Conservation (phyloP, 257 asterid species). For the Verbena officinalis region DNA sequence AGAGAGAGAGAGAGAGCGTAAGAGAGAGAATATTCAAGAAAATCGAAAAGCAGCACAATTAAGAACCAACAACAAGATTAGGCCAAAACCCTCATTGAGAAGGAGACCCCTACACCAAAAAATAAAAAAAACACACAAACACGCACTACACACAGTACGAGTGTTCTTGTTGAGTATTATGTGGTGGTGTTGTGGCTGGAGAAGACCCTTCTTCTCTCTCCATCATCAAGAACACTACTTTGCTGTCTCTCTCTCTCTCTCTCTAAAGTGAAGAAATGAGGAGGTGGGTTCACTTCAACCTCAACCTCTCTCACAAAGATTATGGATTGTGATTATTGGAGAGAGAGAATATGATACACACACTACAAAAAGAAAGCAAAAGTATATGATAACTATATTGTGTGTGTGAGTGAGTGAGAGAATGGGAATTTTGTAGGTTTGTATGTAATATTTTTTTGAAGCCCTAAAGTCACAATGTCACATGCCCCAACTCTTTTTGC, state of each 20-base stretch:
- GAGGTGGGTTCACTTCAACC: constrained; percentile 48
- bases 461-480: constrained; percentile 67
- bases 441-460: constrained; percentile 33
- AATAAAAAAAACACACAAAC: neutral
- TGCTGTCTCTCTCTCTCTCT: neutral
- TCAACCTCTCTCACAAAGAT: constrained; percentile 39
- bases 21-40: no score
- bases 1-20: constrained; percentile 32
- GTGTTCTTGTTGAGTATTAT: neutral
- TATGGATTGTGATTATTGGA: constrained; percentile 58
- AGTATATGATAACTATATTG: neutral
- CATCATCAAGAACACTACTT: constrained; percentile 18
- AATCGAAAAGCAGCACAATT: neutral
- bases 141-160: constrained; percentile 13
- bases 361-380: constrained; percentile 5
- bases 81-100: neutral
- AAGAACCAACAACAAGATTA: neutral
- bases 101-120: constrained; percentile 19
- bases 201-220: constrained; percentile 18
- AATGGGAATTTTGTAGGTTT: constrained; percentile 41
- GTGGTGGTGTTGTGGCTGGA: constrained; percentile 14
- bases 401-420: constrained; percentile 13
- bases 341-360: constrained; percentile 41
- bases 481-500: constrained; percentile 39
- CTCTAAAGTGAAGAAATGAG: constrained; percentile 25